Conservation (phyloP, 257 asterid genomes). For the Galeopsis tetrahit region DNA sequence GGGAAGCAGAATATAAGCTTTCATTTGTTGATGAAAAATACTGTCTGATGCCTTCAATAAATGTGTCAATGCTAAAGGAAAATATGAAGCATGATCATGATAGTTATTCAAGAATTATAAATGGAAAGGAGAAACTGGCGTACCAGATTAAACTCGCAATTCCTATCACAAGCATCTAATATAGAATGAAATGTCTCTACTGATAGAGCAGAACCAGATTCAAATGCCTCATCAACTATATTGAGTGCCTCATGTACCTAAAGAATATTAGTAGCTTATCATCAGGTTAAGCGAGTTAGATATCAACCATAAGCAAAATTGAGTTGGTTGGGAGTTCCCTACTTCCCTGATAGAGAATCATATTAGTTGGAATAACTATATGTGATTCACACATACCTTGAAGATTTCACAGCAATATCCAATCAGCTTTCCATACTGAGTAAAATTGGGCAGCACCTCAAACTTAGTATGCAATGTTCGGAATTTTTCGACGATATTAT, state of each 20-base stretch:
- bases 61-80: conserved; percentile 20
- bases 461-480: conserved; percentile 54
- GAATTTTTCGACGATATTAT: conserved; percentile 58
- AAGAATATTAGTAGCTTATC: conserved; percentile 31
- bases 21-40: conserved; percentile 9
- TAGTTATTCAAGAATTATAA: conserved; percentile 7
- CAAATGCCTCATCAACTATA: conserved; percentile 59
- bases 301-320: conserved; percentile 20
- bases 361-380: conserved; percentile 17
- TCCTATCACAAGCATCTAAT: conserved; percentile 68
- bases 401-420: conserved; percentile 52
- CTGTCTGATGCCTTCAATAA: conserved; percentile 12
- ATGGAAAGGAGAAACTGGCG: conserved; percentile 34
- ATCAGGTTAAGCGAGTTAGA: conserved; percentile 7
- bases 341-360: conserved; percentile 15
- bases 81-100: conserved; percentile 29
- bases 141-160: conserved; percentile 87
- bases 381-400: conserved; percentile 59
- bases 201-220: conserved; percentile 55
- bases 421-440: conserved; percentile 68
- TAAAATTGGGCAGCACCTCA: conserved; percentile 64
- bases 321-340: conserved; percentile 19
- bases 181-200: conserved; percentile 58
- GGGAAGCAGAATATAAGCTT: conserved; percentile 1
- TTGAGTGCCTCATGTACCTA: conserved; percentile 84